Evolutionary conservation across 768 basidiomycete species (phyloP), one percentile per base, ranked within the genome.

Genomic region (Hericium rajendrae): DNA sequence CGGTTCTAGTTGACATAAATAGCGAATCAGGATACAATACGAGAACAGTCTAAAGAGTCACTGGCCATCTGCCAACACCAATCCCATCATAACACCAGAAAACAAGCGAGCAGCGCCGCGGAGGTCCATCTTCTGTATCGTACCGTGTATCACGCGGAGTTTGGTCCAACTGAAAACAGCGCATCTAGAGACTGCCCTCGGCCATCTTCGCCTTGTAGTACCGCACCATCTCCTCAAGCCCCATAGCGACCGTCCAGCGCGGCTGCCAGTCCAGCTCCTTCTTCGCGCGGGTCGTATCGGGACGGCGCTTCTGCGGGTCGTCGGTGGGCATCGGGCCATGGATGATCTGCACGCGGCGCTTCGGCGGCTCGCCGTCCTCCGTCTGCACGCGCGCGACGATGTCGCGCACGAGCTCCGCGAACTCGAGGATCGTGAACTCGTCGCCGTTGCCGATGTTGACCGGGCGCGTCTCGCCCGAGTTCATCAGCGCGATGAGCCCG

Each of bases 361-460:
- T 61, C 40, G 67, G 76, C 57, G 75, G 71, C 52, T 77, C 70
- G 48, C 87, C 86, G 64, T 92, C 91, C 64, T 93, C 87, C 62
- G 80, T 78, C 72, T 97, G 91, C 15, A 99, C 91, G 74, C 91
- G 88, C 71, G 88, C 88, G 49, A 98, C 97, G 57, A 93, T 85
- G 52, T 94, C 88, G 56, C 92, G 82, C 55, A 99, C 93, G 59
- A 92, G 80, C 68, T 88, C 82, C 10, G 97, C 97, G 70, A 98
- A 98, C 60, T 95, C 86, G 52, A 86, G 83, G 65, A 99, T 95
- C 48, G 91, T 93, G 71, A 94, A 97, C 76, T 99, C 97, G 70
- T 97, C 92, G 53, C 85, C 76, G 66, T 93, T 94, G 58, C 97
- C 97, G 63, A 99, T 85, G 80, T 99, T 99, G 71, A 95, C 91